Conservation (phyloP, 495 filamentous ascomycete species). For the Arthonia radiata region DNA sequence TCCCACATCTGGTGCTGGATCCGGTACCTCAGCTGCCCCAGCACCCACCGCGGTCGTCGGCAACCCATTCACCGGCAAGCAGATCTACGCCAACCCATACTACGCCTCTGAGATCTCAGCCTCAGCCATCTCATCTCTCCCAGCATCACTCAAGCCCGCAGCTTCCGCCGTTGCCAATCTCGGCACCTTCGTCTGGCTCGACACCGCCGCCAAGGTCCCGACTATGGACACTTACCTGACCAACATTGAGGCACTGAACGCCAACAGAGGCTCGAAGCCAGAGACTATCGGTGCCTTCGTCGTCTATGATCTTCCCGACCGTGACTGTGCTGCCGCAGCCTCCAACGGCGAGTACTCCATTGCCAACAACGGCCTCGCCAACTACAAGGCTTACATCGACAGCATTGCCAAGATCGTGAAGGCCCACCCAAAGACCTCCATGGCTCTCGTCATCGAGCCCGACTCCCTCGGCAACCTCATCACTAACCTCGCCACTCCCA, state of each 20-base stretch:
- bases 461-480: conserved; percentile 62
- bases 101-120: conserved; percentile 27
- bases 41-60: conserved; percentile 20
- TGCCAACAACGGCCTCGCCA: conserved; percentile 27
- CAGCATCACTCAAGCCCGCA: conserved; percentile 15
- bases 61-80: conserved; percentile 29
- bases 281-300: conserved; percentile 20
- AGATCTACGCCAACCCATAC: conserved; percentile 29
- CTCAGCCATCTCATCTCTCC: conserved; percentile 25
- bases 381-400: conserved; percentile 54
- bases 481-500: conserved; percentile 38
- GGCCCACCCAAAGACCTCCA: conserved; percentile 26
- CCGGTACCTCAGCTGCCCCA: no score
- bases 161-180: conserved; percentile 34
- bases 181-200: conserved; percentile 50
- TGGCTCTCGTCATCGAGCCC: conserved; percentile 39
- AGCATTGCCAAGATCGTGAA: conserved; percentile 29
- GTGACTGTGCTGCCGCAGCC: conserved; percentile 52
- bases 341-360: conserved; percentile 53
- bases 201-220: conserved; percentile 31
- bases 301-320: conserved; percentile 54
- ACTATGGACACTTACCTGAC: conserved; percentile 29
- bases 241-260: no score
- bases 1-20: no score
- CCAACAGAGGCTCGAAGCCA: no score